Base-by-base conservation (phyloP, 768 basidiomycete genomes). In the Rhizopogon salebrosus region DNA sequence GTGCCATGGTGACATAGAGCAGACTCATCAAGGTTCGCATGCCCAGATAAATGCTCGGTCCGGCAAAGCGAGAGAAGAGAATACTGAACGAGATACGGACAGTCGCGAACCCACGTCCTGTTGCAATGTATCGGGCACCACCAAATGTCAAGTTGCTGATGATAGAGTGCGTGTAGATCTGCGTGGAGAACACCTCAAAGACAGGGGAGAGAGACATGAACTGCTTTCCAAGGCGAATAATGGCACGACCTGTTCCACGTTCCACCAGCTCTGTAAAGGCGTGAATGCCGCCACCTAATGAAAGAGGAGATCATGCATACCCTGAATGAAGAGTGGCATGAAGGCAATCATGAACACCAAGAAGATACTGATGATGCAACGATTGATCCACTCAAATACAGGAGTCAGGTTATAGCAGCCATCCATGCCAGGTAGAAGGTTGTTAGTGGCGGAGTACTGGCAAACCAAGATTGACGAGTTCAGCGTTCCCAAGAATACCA, bases 271-370 rank as follows among this genome's bases (percentile, higher is more conserved):
- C 97, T 93, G 64, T 16, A 34, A 50, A 26, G 23, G n/a, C 3
- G 60, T 65, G 43, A 68, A 58, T 39, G 54, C 20, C 31, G 23
- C n/a, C 37, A 50, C 22, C 38, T 8, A 4, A 2, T 1, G 13
- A 51, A 41, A 52, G 35, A 41, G 9, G 24, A 42, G 27, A 6
- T 8, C 41, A 36, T 10, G 64, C 75, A 48, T 62, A 93, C 93
- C 93, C 83, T 97, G 94, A 45, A 97, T 75, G 82, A 97, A 97
- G 29, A 98, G 75, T 0, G 94, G 94, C 63, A 98, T 73, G 77
- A 95, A 97, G 6, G 94, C 83, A 52, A 98, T 98, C 84, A 95
- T 85, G 78, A 98, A 98, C 56, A 99, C 97, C 72, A 99, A 76
- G 80, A 98, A 93, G 65, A 98, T 95, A 71, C 90, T 93, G 71